phyloP scores from a whole-genome alignment of 2,329 filamentous ascomycete genomes.

The Microdochium trichocladiopsis region DNA sequence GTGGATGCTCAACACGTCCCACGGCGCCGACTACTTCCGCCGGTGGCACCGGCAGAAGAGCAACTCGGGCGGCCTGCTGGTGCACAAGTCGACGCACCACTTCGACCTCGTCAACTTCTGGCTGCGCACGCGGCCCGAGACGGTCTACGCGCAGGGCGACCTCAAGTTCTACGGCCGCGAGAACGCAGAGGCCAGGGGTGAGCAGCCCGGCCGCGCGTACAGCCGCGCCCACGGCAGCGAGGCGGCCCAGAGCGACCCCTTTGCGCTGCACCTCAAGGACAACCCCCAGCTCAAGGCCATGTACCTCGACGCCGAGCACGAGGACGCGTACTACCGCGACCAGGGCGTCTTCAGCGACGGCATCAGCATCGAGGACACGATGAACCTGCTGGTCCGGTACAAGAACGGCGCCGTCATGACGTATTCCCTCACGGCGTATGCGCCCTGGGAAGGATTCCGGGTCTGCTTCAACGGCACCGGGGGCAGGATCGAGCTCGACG shows the following conservation, averaged over 20 bases:
- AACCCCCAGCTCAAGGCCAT: conserved; percentile 47
- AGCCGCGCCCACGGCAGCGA: conserved; percentile 41
- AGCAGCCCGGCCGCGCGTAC: conserved; percentile 36
- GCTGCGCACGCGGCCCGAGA: conserved; percentile 46
- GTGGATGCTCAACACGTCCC: conserved; percentile 56
- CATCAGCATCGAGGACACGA: conserved; percentile 58
- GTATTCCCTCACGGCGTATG: conserved; percentile 53
- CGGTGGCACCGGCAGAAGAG: conserved; percentile 56
- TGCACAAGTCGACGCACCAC: conserved; percentile 58
- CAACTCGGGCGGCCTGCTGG: conserved; percentile 51
- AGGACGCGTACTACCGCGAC: conserved; percentile 55
- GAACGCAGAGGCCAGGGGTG: conserved; percentile 50
- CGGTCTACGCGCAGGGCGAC: conserved; percentile 51
- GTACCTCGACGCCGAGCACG: conserved; percentile 56
- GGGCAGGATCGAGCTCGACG: conserved; percentile 52
- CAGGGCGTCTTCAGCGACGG: conserved; percentile 57
- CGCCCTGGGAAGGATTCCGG: conserved; percentile 55
- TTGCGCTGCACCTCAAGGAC: conserved; percentile 47
- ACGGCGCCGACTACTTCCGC: conserved; percentile 56
- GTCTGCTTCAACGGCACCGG: conserved; percentile 52
- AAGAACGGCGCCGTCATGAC: conserved; percentile 48
- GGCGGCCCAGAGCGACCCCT: conserved; percentile 45
- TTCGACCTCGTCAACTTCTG: conserved; percentile 60
- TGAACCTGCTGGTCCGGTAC: conserved; percentile 53
- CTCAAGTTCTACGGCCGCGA: conserved; percentile 54